phyloP scores from a whole-genome alignment of 495 filamentous ascomycete species.

The Penicillium desertorum region DNA sequence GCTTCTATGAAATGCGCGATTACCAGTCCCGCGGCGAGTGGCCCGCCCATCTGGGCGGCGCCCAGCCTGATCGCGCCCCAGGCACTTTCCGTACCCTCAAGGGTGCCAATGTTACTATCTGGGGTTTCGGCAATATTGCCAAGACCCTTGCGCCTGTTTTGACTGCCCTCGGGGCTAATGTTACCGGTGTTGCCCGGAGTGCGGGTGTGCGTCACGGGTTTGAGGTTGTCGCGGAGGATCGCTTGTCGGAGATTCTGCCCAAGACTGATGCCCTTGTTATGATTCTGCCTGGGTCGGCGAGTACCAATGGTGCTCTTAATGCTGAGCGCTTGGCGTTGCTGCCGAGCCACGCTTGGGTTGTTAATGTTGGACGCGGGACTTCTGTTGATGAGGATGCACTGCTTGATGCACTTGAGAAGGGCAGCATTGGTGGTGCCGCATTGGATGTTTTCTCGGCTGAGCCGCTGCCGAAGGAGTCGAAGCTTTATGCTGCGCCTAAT shows the following conservation, averaged over 20 bases:
- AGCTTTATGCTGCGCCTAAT: slow-evolving; percentile 48
- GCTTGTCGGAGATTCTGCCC: slow-evolving; percentile 23
- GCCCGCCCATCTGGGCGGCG: slow-evolving; percentile 57
- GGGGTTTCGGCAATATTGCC: slow-evolving; percentile 39
- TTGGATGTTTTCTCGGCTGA: slow-evolving; percentile 67
- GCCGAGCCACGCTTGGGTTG: slow-evolving; percentile 58
- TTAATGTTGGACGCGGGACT: slow-evolving; percentile 67
- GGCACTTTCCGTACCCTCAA: slow-evolving; percentile 57
- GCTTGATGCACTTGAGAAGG: slow-evolving; percentile 59
- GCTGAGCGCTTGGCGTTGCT: slow-evolving; percentile 37
- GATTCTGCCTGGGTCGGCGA: slow-evolving; percentile 30
- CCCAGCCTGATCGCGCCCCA: slow-evolving; percentile 42
- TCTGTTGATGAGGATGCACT: slow-evolving; percentile 71
- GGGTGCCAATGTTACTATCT: slow-evolving; percentile 40
- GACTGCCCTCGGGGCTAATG: slow-evolving; percentile 28
- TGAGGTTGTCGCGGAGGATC: slow-evolving; percentile 48
- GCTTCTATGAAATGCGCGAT: slow-evolving; percentile 60
- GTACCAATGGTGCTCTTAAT: slow-evolving; percentile 28
- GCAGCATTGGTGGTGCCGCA: slow-evolving; percentile 53
- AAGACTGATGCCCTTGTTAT: slow-evolving; percentile 34
- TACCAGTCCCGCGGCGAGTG: slow-evolving; percentile 52
- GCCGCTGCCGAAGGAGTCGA: slow-evolving; percentile 45
- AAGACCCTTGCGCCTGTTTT: slow-evolving; percentile 33
- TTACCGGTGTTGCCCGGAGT: slow-evolving; percentile 28
- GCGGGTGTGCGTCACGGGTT: slow-evolving; percentile 31